Evolutionary conservation across 2,329 filamentous ascomycete species (phyloP).

Genomic region (Trichophyton simii): DNA sequence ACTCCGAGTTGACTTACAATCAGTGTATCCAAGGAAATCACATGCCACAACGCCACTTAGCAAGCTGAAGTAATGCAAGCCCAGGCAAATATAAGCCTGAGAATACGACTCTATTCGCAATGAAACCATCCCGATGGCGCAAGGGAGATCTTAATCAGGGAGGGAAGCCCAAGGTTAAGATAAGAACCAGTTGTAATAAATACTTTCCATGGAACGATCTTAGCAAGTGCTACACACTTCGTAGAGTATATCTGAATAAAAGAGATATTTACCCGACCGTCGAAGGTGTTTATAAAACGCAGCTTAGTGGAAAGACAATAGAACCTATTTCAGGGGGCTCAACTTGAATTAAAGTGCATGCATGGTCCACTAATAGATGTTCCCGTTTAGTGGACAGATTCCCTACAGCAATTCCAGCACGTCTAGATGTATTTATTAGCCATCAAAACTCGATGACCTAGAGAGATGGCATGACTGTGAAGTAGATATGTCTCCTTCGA

Average conservation of each 20-base stretch:
- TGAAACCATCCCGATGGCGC: conserved; percentile 7
- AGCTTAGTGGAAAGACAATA: too few relatives aligned
- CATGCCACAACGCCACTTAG: conserved; percentile 10
- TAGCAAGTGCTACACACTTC: too few relatives aligned
- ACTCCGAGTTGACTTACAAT: not conserved
- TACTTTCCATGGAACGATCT: too few relatives aligned
- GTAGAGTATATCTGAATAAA: too few relatives aligned
- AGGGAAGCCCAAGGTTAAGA: too few relatives aligned
- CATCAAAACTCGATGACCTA: not conserved
- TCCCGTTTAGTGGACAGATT: not conserved
- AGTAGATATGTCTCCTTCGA: not conserved
- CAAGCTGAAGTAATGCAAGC: conserved; percentile 9
- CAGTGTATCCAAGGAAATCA: conserved; percentile 4
- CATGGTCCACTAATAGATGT: not conserved
- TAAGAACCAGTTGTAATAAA: too few relatives aligned
- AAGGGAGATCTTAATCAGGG: too few relatives aligned
- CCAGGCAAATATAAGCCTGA: conserved; percentile 11
- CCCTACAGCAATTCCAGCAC: not conserved
- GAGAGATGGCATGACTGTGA: not conserved
- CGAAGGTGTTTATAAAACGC: too few relatives aligned
- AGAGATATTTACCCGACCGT: too few relatives aligned
- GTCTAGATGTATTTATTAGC: not conserved
- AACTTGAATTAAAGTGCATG: too few relatives aligned
- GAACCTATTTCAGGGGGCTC: too few relatives aligned
- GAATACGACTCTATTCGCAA: conserved; percentile 7